Percentiles rank a stretch among this genome's conserved stretches.
phyloP scores from a whole-genome alignment of 768 basidiomycete genomes.

The Trametes cinnabarina region DNA sequence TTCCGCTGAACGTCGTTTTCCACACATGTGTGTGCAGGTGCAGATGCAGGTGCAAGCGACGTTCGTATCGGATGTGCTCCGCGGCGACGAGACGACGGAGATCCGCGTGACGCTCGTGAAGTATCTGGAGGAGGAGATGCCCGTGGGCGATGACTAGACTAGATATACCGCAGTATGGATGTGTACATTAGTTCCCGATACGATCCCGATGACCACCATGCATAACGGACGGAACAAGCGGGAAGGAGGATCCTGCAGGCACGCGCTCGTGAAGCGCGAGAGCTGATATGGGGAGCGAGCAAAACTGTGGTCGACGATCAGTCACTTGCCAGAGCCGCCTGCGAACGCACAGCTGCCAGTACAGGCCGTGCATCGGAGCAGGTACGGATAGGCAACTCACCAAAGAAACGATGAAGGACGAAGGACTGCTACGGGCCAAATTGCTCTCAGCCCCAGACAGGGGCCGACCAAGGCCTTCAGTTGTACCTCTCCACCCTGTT shows the following conservation, averaged over 20 bases:
- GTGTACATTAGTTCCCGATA: conserved; percentile 24
- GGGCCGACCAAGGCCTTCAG: conserved; percentile 18
- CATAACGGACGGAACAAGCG: background rate
- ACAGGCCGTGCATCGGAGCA: background rate
- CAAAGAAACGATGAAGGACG: background rate
- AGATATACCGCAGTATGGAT: conserved; percentile 26
- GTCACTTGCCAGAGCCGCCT: background rate
- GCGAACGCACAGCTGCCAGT: background rate
- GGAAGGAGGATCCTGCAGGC: background rate
- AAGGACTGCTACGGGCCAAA: background rate
- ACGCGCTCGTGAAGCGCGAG: background rate
- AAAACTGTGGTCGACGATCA: background rate
- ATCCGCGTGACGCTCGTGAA: conserved; percentile 87
- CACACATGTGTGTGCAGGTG: conserved; percentile 49
- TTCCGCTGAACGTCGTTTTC: background rate
- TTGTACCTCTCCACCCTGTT: conserved; percentile 74
- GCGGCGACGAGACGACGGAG: conserved; percentile 94
- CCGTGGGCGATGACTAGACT: conserved; percentile 93
- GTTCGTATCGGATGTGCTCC: conserved; percentile 85
- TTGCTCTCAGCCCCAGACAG: background rate
- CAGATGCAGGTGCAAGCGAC: conserved; percentile 93
- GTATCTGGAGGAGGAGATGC: conserved; percentile 95
- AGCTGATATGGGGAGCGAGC: background rate
- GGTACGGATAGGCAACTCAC: background rate
- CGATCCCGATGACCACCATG: background rate